Base-by-base conservation (phyloP, 2,329 filamentous ascomycete species). In the Fusarium irregulare region DNA sequence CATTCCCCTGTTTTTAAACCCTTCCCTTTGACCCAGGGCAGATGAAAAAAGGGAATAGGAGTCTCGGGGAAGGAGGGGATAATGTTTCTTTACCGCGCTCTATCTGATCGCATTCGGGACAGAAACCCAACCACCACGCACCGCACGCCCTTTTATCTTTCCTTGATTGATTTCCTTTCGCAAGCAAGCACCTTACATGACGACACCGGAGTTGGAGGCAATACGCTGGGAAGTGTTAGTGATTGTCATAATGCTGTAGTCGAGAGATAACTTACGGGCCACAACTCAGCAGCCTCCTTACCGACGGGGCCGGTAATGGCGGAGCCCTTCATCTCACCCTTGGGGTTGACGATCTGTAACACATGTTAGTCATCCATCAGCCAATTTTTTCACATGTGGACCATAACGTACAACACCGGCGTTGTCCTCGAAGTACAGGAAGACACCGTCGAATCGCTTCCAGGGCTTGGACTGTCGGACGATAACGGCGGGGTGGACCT, bases 291-390 rank as follows among this genome's bases (percentile, higher is more conserved):
- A 83, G 96, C 96, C 88, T 99, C 96, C 92, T 99, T 99, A 85
- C 95, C 96, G 82, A 99, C 95, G 79, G 96, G 96, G 78, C 96
- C 96, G 79, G 96, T 99, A 84, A 99, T 99, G 84, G 96, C 96
- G 75, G 94, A 98, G 83, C 96, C 96, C 92, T 99, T 99, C 96
- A 99, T 99, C 89, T 99, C 96, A 87, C 96, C 96, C 93, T 99
- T 99, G 86, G 95, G 94, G 90, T 99, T 99, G 89, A 99, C 96
- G 81, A 99, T 99, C 93, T 96, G 41, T 45, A 46, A 44, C 3
- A 11, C 8, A n/a, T 21, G 77, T 87, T 76, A 86, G 83, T 76
- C 25, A 58, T 57, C 13, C 28, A 10, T 12, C 23, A 27, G 23
- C 28, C 16, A 16, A 9, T 6, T 13, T 27, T 9, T 34, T 10